A percentile compares a stretch with the other conserved stretches of the same genome.
These are phyloP conservation scores for Cercospora beticola DNA, from an alignment of 2,329 filamentous ascomycete genomes.

Conservation along the genomic window DNA sequence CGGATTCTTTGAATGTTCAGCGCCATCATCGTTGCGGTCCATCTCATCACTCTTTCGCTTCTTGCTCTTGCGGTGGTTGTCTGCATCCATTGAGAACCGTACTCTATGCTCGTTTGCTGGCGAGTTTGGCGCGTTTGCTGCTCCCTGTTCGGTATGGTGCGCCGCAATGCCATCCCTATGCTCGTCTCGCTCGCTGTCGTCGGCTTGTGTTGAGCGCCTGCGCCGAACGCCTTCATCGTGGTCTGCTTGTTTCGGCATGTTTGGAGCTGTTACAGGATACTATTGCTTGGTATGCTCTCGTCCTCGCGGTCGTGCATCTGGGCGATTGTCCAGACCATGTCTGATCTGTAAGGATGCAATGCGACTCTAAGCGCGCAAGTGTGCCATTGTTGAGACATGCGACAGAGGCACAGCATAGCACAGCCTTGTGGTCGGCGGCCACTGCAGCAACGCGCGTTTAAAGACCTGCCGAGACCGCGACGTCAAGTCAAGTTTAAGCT, in stretches of 20 bases:
- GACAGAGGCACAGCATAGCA: background rate
- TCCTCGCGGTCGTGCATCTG: background rate
- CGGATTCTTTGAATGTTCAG: slow-evolving; percentile 35
- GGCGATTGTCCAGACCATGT: background rate
- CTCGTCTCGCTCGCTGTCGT: slow-evolving; percentile 5
- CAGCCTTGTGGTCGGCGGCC: background rate
- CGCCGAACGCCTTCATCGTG: slow-evolving; percentile 22
- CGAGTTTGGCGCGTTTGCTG: background rate
- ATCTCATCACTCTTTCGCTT: slow-evolving; percentile 35
- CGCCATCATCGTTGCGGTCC: slow-evolving; percentile 14
- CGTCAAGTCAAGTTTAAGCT: background rate
- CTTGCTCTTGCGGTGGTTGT: slow-evolving; percentile 30
- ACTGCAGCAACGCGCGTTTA: background rate
- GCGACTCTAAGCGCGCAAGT: background rate
- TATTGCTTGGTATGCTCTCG: background rate
- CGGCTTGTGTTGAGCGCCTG: slow-evolving; percentile 16
- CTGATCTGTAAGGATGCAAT: background rate
- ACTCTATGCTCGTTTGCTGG: slow-evolving; percentile 24
- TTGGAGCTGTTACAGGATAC: background rate
- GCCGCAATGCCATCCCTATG: slow-evolving; percentile 13
- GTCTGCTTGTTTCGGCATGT: background rate
- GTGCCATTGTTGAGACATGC: background rate
- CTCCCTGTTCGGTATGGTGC: slow-evolving; percentile 8
- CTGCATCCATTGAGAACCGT: slow-evolving; percentile 32
- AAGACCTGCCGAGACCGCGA: background rate